phyloP scores from a whole-genome alignment of 1,139 yeast species.

The Kodamaea suecica region DNA sequence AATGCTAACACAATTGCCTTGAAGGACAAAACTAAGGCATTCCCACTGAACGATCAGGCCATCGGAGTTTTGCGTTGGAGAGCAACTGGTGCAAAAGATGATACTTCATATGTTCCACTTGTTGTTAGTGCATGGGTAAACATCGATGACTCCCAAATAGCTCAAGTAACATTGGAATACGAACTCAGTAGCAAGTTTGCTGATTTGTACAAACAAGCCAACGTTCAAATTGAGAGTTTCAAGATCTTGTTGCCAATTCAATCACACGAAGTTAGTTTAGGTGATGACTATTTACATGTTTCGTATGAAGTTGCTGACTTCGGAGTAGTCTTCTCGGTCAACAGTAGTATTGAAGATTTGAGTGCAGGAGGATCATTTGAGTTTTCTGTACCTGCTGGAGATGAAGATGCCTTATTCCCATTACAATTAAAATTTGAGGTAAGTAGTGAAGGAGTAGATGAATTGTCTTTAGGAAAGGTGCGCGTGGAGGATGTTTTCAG shows the following conservation, averaged over 20 bases:
- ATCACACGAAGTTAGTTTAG: slow-evolving; percentile 55
- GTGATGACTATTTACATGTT: slow-evolving; percentile 45
- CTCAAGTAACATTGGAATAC: slow-evolving; percentile 84
- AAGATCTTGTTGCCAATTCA: slow-evolving; percentile 65
- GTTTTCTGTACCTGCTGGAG: slow-evolving; percentile 67
- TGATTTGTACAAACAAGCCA: slow-evolving; percentile 21
- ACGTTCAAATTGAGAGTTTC: slow-evolving; percentile 51
- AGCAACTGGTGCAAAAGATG: slow-evolving; percentile 59
- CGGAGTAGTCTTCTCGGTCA: slow-evolving; percentile 58
- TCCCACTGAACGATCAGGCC: slow-evolving; percentile 89
- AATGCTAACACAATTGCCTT: slow-evolving; percentile 59
- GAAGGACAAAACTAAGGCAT: slow-evolving; percentile 72
- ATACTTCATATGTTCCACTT: slow-evolving; percentile 62
- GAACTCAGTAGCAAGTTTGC: slow-evolving; percentile 54
- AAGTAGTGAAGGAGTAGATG: slow-evolving; percentile 37
- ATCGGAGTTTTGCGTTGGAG: slow-evolving; percentile 93
- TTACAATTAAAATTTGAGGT: slow-evolving; percentile 58
- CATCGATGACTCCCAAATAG: slow-evolving; percentile 51
- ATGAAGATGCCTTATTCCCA: slow-evolving; percentile 89
- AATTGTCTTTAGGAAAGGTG: slow-evolving; percentile 41
- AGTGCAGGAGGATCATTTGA: slow-evolving; percentile 63
- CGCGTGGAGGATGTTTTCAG: slow-evolving; percentile 42
- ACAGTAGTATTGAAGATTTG: slow-evolving; percentile 47
- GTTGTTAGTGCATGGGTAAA: slow-evolving; percentile 84
- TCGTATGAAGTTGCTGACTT: slow-evolving; percentile 52